Conservation (phyloP, 1,139 yeast genomes). For the Candida sanyaensis region DNA sequence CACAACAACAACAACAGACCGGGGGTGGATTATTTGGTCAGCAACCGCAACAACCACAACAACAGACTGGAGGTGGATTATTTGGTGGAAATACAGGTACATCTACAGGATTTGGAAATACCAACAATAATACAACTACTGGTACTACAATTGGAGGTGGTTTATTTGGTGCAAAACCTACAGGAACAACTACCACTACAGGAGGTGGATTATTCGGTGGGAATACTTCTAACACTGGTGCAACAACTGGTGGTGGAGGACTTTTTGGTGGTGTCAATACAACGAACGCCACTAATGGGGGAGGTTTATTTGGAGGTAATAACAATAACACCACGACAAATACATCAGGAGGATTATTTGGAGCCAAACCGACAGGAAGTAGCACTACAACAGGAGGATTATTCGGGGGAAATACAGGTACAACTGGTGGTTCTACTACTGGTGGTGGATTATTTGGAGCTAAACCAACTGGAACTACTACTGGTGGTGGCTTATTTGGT, state of each 20-base stretch:
- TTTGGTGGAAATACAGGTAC: background rate
- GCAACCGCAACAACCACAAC: slow-evolving; percentile 1
- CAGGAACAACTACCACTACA: slow-evolving; percentile 3
- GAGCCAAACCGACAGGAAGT: slow-evolving; percentile 13
- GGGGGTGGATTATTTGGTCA: slow-evolving; percentile 1
- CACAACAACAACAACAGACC: too few species aligned
- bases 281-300: slow-evolving; percentile 3
- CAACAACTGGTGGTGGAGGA: slow-evolving; percentile 12
- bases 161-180: background rate
- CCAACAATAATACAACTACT: slow-evolving; percentile 1
- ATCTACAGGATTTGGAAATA: slow-evolving; percentile 1
- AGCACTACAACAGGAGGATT: slow-evolving; percentile 16
- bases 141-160: slow-evolving; percentile 6
- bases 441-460: slow-evolving; percentile 23
- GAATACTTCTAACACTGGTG: slow-evolving; percentile 1
- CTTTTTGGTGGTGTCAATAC: slow-evolving; percentile 15
- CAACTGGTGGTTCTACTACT: slow-evolving; percentile 11
- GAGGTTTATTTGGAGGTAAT: slow-evolving; percentile 4
- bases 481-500: slow-evolving; percentile 18
- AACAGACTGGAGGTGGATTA: background rate
- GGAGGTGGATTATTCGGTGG: slow-evolving; percentile 1
- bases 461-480: slow-evolving; percentile 12
- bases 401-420: slow-evolving; percentile 17
- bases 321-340: slow-evolving; percentile 13
- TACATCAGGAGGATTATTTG: slow-evolving; percentile 18